phyloP scores from a whole-genome alignment of 106 monocot genomes.

The Hemerocallis citrina region DNA sequence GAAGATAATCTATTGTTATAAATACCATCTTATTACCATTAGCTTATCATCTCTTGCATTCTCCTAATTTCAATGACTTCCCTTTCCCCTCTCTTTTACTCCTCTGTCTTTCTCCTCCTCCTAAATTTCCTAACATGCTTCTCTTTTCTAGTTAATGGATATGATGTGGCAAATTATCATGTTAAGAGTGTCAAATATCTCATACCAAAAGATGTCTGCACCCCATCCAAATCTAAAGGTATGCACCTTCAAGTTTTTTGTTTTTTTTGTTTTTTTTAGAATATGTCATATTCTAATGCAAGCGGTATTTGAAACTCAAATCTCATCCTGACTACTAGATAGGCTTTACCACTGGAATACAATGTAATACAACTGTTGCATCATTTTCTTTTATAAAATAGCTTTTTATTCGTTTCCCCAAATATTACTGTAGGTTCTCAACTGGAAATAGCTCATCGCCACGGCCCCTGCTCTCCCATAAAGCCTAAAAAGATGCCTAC shows the following conservation, averaged over 20 bases:
- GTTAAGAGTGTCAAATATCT: neutral
- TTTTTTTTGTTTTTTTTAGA: too few relatives aligned
- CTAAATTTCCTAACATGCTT: neutral
- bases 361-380: too few relatives aligned
- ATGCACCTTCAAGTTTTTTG: neutral
- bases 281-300: too few relatives aligned
- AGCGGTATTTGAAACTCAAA: neutral
- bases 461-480: slow-evolving; percentile 3
- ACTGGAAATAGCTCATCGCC: neutral
- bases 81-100: neutral
- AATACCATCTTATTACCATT: too few relatives aligned
- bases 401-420: too few relatives aligned
- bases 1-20: too few relatives aligned
- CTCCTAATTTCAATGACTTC: slow-evolving; percentile 1
- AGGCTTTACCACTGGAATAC: too few relatives aligned
- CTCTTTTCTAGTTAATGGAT: neutral
- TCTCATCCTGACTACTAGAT: too few relatives aligned
- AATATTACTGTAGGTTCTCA: too few relatives aligned
- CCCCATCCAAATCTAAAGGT: neutral
- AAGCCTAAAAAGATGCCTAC: neutral
- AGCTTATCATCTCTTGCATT: neutral
- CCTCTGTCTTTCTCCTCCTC: neutral
- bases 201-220: neutral
- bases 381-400: too few relatives aligned
- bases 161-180: neutral